Evolutionary conservation across 2,329 filamentous ascomycete genomes (phyloP).

Genomic region (Aspergillus neoniger): DNA sequence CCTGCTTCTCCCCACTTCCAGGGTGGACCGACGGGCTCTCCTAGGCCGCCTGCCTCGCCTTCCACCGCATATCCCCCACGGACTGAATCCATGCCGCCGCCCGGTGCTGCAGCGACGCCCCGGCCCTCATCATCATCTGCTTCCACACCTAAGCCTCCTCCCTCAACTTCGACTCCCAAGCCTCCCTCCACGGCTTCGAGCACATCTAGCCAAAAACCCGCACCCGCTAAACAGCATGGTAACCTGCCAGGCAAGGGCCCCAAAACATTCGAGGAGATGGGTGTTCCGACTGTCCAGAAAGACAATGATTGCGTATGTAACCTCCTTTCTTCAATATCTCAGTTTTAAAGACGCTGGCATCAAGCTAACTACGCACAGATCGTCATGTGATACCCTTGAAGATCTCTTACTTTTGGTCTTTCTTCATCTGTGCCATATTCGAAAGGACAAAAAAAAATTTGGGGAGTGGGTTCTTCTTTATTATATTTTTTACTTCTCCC

Average conservation of each 20-base stretch:
- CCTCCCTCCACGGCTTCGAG: conserved; percentile 26
- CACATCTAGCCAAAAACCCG: conserved; percentile 41
- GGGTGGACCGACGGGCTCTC: conserved; percentile 28
- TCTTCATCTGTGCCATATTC: conserved; percentile 23
- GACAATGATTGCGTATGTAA: conserved; percentile 84
- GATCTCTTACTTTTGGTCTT: conserved; percentile 14
- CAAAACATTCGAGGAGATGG: conserved; percentile 98
- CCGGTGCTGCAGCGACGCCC: conserved; percentile 44
- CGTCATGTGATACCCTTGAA: conserved; percentile 45
- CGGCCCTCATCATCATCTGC: conserved; percentile 29
- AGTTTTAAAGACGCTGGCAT: background rate
- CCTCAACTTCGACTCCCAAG: conserved; percentile 42
- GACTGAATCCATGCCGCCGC: conserved; percentile 32
- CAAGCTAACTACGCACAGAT: conserved; percentile 32
- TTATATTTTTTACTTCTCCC: background rate
- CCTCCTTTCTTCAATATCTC: background rate
- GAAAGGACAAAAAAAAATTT: conserved; percentile 17
- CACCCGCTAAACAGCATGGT: conserved; percentile 29
- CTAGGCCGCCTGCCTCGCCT: conserved; percentile 31
- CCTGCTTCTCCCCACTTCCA: conserved; percentile 29
- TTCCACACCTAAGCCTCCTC: conserved; percentile 41
- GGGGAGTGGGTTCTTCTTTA: conserved; percentile 4
- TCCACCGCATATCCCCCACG: conserved; percentile 38
- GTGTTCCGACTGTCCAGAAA: conserved; percentile 78
- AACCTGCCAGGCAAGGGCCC: conserved; percentile 70